Percentiles rank a stretch among this genome's conserved stretches.
Evolutionary conservation across 371 early-diverging fungal genomes (phyloP).

Genomic region (Syncephalastrum sp.): DNA sequence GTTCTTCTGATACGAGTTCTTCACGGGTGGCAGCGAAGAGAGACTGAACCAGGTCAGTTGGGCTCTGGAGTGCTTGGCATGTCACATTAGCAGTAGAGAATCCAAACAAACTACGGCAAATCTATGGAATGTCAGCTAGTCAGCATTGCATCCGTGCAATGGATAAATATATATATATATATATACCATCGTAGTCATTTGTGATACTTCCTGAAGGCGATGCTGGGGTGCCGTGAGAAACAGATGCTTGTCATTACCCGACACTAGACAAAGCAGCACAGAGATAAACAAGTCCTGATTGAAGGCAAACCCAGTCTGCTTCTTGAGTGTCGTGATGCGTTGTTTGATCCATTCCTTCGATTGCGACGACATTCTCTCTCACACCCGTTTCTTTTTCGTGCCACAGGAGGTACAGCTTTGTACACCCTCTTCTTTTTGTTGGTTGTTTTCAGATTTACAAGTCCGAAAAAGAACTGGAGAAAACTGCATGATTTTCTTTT

Average conservation of each 20-base stretch:
- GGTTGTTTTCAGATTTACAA: no score
- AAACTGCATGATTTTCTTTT: no score
- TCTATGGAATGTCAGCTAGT: conserved; percentile 16
- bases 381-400: no score
- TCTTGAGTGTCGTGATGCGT: conserved; percentile 33
- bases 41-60: conserved; percentile 30
- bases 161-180: not conserved
- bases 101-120: conserved; percentile 43
- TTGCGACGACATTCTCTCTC: conserved; percentile 27
- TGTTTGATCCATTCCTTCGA: conserved; percentile 47
- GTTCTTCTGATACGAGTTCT: conserved; percentile 3
- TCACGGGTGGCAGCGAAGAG: conserved; percentile 36
- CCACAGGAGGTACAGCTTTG: not conserved
- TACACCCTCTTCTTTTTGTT: no score
- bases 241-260: conserved; percentile 40
- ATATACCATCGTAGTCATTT: conserved; percentile 47
- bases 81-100: conserved; percentile 37
- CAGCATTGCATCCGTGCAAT: not conserved
- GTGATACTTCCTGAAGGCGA: conserved; percentile 34
- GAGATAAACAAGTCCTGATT: conserved; percentile 49
- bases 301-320: conserved; percentile 41
- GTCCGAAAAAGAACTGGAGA: no score
- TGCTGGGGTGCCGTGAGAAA: conserved; percentile 40
- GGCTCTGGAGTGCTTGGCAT: conserved; percentile 28
- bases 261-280: conserved; percentile 40